Percentiles rank a stretch among this genome's conserved stretches.
phyloP scores from a whole-genome alignment of 768 basidiomycete species.

The Rhodotorula graminis region DNA sequence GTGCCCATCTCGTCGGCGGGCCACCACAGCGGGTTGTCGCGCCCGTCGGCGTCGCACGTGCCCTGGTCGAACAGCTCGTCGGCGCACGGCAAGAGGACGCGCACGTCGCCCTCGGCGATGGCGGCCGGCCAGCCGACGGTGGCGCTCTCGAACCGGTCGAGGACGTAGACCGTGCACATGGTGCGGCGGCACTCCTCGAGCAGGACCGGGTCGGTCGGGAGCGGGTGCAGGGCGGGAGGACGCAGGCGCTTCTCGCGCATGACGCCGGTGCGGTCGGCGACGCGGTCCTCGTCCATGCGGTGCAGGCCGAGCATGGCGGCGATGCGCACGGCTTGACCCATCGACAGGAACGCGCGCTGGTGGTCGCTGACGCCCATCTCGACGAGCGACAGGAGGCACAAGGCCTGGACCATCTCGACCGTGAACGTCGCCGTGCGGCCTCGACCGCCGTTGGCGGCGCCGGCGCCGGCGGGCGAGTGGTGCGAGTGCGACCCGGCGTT shows the following conservation, averaged over 20 bases:
- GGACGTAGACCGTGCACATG: conserved; percentile 35
- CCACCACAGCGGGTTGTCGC: conserved; percentile 35
- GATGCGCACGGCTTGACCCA: conserved; percentile 34
- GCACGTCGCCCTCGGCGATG: conserved; percentile 30
- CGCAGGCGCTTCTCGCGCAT: conserved; percentile 24
- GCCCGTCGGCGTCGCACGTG: background rate
- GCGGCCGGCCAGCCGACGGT: conserved; percentile 34
- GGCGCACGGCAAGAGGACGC: conserved; percentile 37
- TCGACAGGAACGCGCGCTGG: conserved; percentile 34
- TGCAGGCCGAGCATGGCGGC: conserved; percentile 37
- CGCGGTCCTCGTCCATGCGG: conserved; percentile 38
- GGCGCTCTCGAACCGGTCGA: conserved; percentile 37
- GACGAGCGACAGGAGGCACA: conserved; percentile 21
- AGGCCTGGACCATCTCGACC: conserved; percentile 37
- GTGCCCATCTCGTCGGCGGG: conserved; percentile 8
- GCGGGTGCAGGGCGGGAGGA: conserved; percentile 34
- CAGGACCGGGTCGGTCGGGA: conserved; percentile 32
- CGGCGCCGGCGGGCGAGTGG: background rate
- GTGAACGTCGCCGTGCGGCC: conserved; percentile 12
- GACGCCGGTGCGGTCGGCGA: conserved; percentile 11
- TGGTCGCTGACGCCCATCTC: conserved; percentile 37
- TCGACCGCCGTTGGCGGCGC: background rate
- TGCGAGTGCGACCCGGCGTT: conserved; percentile 7
- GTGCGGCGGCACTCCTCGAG: conserved; percentile 37
- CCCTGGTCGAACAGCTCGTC: conserved; percentile 28